Conservation (phyloP, 148 eudicot genomes). For the Rhododendron griersonianum region DNA sequence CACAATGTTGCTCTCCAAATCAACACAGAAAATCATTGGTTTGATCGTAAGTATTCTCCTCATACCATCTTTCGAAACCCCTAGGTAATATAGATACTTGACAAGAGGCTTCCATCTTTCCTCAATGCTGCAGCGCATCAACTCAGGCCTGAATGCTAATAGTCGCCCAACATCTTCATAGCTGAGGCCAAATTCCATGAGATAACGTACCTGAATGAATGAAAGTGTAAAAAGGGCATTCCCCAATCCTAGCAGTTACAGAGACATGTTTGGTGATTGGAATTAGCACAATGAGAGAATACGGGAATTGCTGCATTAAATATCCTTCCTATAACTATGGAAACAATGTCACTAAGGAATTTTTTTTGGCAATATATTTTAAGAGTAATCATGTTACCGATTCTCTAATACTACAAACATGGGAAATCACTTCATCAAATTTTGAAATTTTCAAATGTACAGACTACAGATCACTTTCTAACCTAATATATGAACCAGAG, state of each 20-base stretch:
- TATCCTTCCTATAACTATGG: background rate
- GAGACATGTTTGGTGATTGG: background rate
- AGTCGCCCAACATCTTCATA: constrained; percentile 75
- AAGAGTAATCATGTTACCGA: background rate
- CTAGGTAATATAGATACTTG: constrained; percentile 85
- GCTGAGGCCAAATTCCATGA: constrained; percentile 80
- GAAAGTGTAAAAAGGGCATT: background rate
- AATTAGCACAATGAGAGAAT: background rate
- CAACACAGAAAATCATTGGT: constrained; percentile 81
- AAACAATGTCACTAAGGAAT: background rate
- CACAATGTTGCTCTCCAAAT: constrained; percentile 61
- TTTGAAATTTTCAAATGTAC: background rate
- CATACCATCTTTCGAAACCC: constrained; percentile 76
- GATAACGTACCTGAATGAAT: constrained; percentile 62
- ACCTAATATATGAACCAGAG: background rate
- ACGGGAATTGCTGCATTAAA: background rate
- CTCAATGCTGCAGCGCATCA: constrained; percentile 88
- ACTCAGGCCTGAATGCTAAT: constrained; percentile 76
- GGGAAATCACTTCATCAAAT: background rate
- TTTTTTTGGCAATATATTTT: too few species aligned
- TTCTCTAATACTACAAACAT: background rate
- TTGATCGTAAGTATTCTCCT: constrained; percentile 75
- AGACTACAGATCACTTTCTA: background rate
- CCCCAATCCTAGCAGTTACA: background rate
- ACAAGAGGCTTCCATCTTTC: constrained; percentile 87